These are phyloP conservation scores for Calcarisporium arbuscula DNA, from an alignment of 2,329 filamentous ascomycete genomes.

Conservation along the genomic window DNA sequence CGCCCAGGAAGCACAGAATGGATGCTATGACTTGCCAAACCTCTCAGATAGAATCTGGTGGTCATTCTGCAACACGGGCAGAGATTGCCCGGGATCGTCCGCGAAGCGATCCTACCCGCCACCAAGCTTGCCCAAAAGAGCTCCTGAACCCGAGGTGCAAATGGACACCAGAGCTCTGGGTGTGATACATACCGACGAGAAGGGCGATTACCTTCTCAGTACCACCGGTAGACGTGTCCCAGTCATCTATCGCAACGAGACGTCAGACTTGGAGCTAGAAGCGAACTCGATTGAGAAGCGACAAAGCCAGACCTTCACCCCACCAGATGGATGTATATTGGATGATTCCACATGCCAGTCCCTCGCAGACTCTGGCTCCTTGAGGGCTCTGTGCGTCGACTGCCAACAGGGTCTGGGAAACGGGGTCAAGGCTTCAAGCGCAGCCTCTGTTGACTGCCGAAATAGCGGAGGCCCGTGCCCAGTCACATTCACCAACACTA, in stretches of 20 bases:
- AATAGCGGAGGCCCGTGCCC: conserved; percentile 5
- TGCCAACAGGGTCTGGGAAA: conserved; percentile 6
- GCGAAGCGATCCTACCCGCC: conserved; percentile 2
- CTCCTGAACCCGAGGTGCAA: background rate
- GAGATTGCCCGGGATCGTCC: conserved; percentile 5
- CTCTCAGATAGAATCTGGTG: conserved; percentile 7
- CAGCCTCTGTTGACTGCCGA: conserved; percentile 4
- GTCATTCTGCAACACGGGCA: conserved; percentile 7
- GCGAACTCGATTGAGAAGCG: conserved; percentile 1
- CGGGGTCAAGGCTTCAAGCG: conserved; percentile 5
- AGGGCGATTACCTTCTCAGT: conserved; percentile 4
- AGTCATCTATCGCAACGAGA: conserved; percentile 4
- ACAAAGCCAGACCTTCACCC: conserved; percentile 6
- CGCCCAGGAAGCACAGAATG: conserved; percentile 4
- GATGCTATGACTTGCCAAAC: conserved; percentile 5
- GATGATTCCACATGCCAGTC: conserved; percentile 5
- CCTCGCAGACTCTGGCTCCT: conserved; percentile 4
- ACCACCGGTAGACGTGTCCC: conserved; percentile 3
- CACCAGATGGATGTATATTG: background rate
- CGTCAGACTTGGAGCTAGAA: background rate
- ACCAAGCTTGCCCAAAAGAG: conserved; percentile 1
- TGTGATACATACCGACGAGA: background rate
- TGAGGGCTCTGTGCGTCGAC: conserved; percentile 6
- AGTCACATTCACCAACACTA: conserved; percentile 5
- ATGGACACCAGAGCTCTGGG: background rate